Evolutionary conservation across 2,329 filamentous ascomycete genomes (phyloP).

Genomic region (Aspergillus unguis): DNA sequence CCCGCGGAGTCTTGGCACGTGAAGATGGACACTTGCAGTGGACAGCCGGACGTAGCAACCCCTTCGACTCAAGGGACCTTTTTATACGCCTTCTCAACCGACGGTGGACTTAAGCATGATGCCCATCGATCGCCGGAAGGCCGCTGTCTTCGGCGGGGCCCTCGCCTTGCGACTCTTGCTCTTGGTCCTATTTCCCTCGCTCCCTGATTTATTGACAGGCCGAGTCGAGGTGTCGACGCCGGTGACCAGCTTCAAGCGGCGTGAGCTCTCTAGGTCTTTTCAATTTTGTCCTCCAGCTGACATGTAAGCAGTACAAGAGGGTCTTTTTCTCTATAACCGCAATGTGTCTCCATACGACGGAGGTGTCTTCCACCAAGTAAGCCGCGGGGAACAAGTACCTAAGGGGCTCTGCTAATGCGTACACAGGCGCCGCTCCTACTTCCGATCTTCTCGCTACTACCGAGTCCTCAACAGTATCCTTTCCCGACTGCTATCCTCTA

Average conservation of each 20-base stretch:
- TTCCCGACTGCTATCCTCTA: constrained; percentile 78
- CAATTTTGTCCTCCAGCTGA: neutral
- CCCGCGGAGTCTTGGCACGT: constrained; percentile 24
- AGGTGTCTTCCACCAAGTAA: constrained; percentile 70
- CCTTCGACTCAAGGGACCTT: neutral
- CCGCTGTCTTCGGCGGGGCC: constrained; percentile 69
- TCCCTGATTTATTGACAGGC: constrained; percentile 80
- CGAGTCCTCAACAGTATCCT: constrained; percentile 63
- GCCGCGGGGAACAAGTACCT: neutral
- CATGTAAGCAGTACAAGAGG: constrained; percentile 73
- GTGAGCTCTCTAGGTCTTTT: constrained; percentile 52
- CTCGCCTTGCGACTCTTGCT: constrained; percentile 75
- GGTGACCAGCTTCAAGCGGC: constrained; percentile 95
- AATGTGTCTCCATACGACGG: constrained; percentile 97
- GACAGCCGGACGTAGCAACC: neutral
- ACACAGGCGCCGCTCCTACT: constrained; percentile 78
- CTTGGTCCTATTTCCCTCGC: constrained; percentile 73
- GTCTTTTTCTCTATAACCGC: constrained; percentile 90
- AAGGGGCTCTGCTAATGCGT: constrained; percentile 4
- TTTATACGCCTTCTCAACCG: neutral
- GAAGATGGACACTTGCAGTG: constrained; percentile 17
- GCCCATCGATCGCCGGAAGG: constrained; percentile 58
- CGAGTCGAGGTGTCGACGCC: constrained; percentile 96
- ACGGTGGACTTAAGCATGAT: constrained; percentile 33
- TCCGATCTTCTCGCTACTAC: constrained; percentile 85